phyloP scores from a whole-genome alignment of 441 rosid genomes.

The Gossypium davidsonii region DNA sequence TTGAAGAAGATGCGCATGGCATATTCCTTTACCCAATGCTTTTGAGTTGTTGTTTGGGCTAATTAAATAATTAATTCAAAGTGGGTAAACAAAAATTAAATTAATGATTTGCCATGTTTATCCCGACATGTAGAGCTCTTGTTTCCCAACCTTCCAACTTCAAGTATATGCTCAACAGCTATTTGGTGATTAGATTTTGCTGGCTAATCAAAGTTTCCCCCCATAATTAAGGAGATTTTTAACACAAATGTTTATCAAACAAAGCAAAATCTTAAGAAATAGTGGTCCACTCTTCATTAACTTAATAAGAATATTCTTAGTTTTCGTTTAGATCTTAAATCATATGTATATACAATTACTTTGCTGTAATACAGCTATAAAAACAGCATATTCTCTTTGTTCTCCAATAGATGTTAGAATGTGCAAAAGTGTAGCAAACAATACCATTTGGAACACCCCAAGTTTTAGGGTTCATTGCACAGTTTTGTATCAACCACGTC shows the following conservation, averaged over 20 bases:
- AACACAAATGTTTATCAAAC: constrained; percentile 12
- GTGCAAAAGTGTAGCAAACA: too few species aligned
- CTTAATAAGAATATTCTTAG: too few species aligned
- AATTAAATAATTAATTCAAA: not conserved
- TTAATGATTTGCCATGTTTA: constrained; percentile 36
- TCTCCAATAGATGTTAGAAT: too few species aligned
- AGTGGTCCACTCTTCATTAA: constrained; percentile 15
- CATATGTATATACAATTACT: not conserved
- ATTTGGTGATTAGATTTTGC: constrained; percentile 15
- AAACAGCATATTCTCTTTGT: not conserved
- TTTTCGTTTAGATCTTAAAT: not conserved
- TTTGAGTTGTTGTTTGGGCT: constrained; percentile 24
- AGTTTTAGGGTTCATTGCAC: too few species aligned
- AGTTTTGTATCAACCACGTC: too few species aligned
- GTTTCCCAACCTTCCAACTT: constrained; percentile 53
- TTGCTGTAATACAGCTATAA: not conserved
- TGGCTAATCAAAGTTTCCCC: constrained; percentile 19
- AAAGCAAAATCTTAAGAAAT: not conserved
- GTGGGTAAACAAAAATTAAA: constrained; percentile 9
- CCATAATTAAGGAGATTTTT: constrained; percentile 12
- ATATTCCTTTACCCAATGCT: constrained; percentile 25
- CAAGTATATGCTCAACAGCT: constrained; percentile 18
- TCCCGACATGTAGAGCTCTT: constrained; percentile 44
- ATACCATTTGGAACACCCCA: too few species aligned
- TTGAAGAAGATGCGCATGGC: constrained; percentile 38